Percentiles rank a stretch among this genome's conserved stretches.
Evolutionary conservation across 352 stramenopile species (phyloP).

Genomic region (Aphanomyces stellatus): DNA sequence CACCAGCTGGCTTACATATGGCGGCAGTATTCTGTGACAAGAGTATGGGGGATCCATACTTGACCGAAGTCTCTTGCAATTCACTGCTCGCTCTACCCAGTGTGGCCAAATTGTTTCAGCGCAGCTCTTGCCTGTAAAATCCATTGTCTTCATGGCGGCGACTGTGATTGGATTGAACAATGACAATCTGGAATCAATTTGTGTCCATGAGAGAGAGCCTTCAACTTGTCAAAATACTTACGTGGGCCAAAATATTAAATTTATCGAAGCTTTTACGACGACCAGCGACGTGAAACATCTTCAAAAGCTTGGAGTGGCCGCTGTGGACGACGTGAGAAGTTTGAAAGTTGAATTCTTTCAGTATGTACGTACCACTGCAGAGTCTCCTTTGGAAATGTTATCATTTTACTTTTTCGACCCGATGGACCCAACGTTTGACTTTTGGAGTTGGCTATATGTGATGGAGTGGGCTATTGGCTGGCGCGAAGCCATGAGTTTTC

Average conservation of each 20-base stretch:
- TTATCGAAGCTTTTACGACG: too few relatives aligned
- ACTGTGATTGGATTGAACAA: too few relatives aligned
- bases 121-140: too few relatives aligned
- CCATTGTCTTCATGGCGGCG: too few relatives aligned
- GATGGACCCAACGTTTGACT: not conserved
- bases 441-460: not conserved
- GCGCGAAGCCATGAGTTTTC: not conserved
- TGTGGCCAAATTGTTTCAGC: too few relatives aligned
- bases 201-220: too few relatives aligned
- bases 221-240: not conserved
- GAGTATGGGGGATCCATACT: too few relatives aligned
- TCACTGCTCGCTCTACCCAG: too few relatives aligned
- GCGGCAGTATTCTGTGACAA: too few relatives aligned
- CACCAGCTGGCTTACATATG: too few relatives aligned
- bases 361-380: not conserved
- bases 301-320: not conserved
- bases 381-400: not conserved
- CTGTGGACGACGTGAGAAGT: not conserved
- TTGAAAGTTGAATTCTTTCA: not conserved
- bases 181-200: too few relatives aligned
- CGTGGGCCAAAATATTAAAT: not conserved
- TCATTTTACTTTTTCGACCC: not conserved
- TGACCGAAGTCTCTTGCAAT: too few relatives aligned
- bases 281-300: not conserved
- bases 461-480: not conserved